Evolutionary conservation across 2,329 filamentous ascomycete genomes (phyloP).

Genomic region (Ophiostoma montium): DNA sequence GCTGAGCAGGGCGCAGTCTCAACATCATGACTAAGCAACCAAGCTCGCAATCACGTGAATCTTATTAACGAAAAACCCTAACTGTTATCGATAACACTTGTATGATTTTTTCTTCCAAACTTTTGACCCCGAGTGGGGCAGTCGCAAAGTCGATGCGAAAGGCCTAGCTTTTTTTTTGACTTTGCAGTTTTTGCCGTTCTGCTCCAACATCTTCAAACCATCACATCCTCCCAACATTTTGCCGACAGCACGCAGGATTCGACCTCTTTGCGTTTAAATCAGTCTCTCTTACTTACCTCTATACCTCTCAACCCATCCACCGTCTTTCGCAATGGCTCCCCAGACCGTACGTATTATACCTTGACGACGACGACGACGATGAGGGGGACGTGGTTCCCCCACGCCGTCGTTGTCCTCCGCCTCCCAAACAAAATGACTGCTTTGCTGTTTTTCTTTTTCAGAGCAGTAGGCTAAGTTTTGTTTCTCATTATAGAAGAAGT

Average conservation of each 20-base stretch:
- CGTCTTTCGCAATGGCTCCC: constrained; percentile 59
- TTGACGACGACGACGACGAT: background rate
- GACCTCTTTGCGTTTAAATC: constrained; percentile 44
- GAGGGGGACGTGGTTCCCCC: background rate
- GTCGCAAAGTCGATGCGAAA: too few relatives aligned
- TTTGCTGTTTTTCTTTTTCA: constrained; percentile 81
- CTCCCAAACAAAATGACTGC: constrained; percentile 45
- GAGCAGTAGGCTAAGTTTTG: constrained; percentile 91
- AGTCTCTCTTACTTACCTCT: constrained; percentile 16
- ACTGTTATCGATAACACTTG: constrained; percentile 3
- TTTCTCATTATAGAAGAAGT: constrained; percentile 47
- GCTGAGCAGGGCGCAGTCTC: too few relatives aligned
- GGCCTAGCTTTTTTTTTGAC: constrained; percentile 3
- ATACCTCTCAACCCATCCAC: constrained; percentile 13
- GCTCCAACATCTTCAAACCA: background rate
- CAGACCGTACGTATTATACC: constrained; percentile 63
- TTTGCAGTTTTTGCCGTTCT: constrained; percentile 5
- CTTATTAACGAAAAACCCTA: too few relatives aligned
- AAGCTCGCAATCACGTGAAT: background rate
- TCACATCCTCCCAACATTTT: too few relatives aligned
- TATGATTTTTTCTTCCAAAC: background rate
- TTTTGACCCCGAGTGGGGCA: constrained; percentile 6
- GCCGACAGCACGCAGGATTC: constrained; percentile 57
- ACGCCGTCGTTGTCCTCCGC: too few relatives aligned
- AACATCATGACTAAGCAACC: background rate